These are phyloP conservation scores for Phyllosticta paracitricarpa DNA, from an alignment of 2,329 filamentous ascomycete species.

Conservation along the genomic window DNA sequence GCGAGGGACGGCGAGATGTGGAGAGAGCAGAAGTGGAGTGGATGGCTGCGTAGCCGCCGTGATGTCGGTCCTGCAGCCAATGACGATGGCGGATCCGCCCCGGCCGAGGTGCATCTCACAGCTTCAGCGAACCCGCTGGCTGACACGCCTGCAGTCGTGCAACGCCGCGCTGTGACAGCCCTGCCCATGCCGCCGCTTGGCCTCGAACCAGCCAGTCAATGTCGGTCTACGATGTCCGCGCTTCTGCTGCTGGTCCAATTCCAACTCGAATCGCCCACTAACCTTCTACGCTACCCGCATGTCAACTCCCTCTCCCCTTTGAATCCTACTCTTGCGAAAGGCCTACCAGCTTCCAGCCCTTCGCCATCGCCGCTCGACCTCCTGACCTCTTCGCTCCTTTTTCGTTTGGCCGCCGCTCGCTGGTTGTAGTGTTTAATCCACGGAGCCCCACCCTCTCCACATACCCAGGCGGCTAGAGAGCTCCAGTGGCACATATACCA, in stretches of 20 bases:
- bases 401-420: neutral
- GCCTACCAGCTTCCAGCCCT: neutral
- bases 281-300: neutral
- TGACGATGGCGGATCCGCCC: neutral
- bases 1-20: neutral
- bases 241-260: neutral
- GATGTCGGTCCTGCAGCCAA: neutral
- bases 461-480: neutral
- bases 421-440: neutral
- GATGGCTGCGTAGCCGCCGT: neutral
- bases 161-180: constrained; percentile 10
- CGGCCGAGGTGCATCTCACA: neutral
- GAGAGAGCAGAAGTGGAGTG: neutral
- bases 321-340: neutral
- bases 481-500: neutral
- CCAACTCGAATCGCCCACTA: neutral
- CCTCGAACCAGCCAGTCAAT: constrained; percentile 1
- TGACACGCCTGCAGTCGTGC: constrained; percentile 9
- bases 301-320: neutral
- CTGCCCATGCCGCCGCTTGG: neutral
- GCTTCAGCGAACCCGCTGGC: constrained; percentile 1
- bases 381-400: neutral
- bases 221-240: constrained; percentile 1
- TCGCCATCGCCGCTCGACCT: neutral
- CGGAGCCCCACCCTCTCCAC: neutral